phyloP scores from a whole-genome alignment of 352 stramenopile species.

The Elongisporangium undulatum region DNA sequence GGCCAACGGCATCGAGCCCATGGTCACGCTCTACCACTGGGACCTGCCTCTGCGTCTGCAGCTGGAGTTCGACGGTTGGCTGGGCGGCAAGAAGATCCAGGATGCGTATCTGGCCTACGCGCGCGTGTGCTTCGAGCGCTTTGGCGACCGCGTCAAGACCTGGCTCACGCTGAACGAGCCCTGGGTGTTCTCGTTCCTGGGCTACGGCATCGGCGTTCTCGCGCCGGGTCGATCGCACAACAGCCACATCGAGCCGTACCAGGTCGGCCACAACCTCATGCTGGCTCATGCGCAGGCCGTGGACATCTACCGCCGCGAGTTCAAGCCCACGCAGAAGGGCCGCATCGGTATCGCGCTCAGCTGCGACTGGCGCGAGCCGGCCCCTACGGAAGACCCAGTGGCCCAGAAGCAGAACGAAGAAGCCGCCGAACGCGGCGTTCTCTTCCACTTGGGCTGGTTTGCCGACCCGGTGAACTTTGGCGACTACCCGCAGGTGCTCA shows the following conservation, averaged over 20 bases:
- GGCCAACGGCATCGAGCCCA: slow-evolving; percentile 78
- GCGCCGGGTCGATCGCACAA: slow-evolving; percentile 62
- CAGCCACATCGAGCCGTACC: slow-evolving; percentile 71
- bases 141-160: slow-evolving; percentile 90
- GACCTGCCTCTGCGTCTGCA: slow-evolving; percentile 88
- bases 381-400: slow-evolving; percentile 33
- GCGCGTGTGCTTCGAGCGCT: slow-evolving; percentile 86
- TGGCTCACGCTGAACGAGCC: slow-evolving; percentile 95
- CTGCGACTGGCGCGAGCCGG: slow-evolving; percentile 86
- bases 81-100: slow-evolving; percentile 32
- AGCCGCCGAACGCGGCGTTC: slow-evolving; percentile 74
- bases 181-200: slow-evolving; percentile 81
- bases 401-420: slow-evolving; percentile 51
- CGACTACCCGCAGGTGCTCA: slow-evolving; percentile 92
- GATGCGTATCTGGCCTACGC: slow-evolving; percentile 85
- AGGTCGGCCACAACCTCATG: slow-evolving; percentile 86
- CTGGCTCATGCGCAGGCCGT: slow-evolving; percentile 84
- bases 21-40: slow-evolving; percentile 96
- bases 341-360: slow-evolving; percentile 91
- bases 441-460: slow-evolving; percentile 91
- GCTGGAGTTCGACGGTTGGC: slow-evolving; percentile 74
- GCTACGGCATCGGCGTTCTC: slow-evolving; percentile 83
- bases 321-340: slow-evolving; percentile 54
- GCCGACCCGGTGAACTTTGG: slow-evolving; percentile 89
- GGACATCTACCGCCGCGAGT: slow-evolving; percentile 82